Conservation (phyloP, 208 protist species). For the Leishmania braziliensis region DNA sequence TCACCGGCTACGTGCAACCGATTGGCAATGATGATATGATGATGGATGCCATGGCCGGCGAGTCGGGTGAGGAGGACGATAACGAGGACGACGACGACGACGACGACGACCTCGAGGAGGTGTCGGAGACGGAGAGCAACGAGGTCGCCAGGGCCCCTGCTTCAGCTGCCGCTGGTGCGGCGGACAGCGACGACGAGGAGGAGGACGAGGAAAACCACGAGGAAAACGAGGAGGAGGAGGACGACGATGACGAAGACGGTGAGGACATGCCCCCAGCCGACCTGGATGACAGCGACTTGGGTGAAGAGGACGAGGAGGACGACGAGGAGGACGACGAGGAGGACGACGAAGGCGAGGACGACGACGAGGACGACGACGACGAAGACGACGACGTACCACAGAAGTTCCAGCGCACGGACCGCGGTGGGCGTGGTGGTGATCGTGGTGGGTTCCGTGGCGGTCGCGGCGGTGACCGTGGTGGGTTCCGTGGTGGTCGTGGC, state of each 20-base stretch:
- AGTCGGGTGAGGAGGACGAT: constrained; percentile 30
- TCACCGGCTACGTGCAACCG: constrained; percentile 88
- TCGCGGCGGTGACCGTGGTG: constrained; percentile 60
- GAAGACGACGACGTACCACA: constrained; percentile 50
- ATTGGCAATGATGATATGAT: constrained; percentile 70
- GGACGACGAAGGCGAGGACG: constrained; percentile 36
- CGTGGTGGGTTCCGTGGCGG: constrained; percentile 49
- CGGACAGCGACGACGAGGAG: constrained; percentile 34
- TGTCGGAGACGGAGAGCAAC: constrained; percentile 32
- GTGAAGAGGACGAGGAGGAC: constrained; percentile 26
- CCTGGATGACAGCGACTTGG: background rate
- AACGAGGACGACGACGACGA: constrained; percentile 48
- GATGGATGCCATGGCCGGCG: constrained; percentile 47
- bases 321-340: constrained; percentile 34
- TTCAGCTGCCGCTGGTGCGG: constrained; percentile 18
- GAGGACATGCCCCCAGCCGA: constrained; percentile 7
- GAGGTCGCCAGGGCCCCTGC: constrained; percentile 21
- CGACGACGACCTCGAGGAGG: constrained; percentile 50
- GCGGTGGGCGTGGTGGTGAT: constrained; percentile 40
- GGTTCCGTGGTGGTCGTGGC: constrained; percentile 62
- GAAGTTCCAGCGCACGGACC: constrained; percentile 84
- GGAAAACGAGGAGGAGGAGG: constrained; percentile 31
- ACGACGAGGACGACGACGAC: constrained; percentile 42
- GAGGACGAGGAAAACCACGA: constrained; percentile 28
- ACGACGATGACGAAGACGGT: constrained; percentile 38